These are phyloP conservation scores for Typha latifolia DNA, from an alignment of 176 grass and related monocot genomes.

Conservation along the genomic window DNA sequence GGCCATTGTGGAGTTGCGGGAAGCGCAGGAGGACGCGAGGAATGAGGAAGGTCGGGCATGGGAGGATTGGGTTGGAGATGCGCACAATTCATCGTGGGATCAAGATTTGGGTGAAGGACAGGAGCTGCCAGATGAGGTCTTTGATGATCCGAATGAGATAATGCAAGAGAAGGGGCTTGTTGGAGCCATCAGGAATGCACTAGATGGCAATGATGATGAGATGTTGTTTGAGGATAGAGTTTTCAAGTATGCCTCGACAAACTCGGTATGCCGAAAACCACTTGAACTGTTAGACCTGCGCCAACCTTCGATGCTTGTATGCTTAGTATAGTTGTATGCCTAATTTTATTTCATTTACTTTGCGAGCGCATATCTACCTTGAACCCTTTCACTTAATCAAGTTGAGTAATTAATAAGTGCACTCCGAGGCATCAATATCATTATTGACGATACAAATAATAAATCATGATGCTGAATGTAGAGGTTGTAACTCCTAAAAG, in stretches of 20 bases:
- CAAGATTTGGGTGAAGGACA: conserved; percentile 36
- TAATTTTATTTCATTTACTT: too few relatives aligned
- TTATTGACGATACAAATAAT: too few relatives aligned
- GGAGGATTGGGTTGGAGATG: conserved; percentile 67
- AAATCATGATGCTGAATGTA: too few relatives aligned
- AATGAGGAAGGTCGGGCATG: conserved; percentile 48
- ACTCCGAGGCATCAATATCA: too few relatives aligned
- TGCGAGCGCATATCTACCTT: too few relatives aligned
- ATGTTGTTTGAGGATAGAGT: conserved; percentile 84
- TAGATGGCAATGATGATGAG: conserved; percentile 56
- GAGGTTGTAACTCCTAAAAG: too few relatives aligned
- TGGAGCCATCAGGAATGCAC: conserved; percentile 34
- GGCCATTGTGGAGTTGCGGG: conserved; percentile 70
- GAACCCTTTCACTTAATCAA: too few relatives aligned
- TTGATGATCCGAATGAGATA: conserved; percentile 49
- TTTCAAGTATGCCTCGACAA: conserved; percentile 60
- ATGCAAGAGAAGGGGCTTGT: conserved; percentile 52
- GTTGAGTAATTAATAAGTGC: too few relatives aligned
- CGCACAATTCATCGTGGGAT: conserved; percentile 24
- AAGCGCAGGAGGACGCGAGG: conserved; percentile 53
- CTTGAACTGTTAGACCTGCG: not conserved
- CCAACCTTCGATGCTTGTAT: too few relatives aligned
- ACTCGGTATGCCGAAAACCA: conserved; percentile 38
- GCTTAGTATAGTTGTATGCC: too few relatives aligned
- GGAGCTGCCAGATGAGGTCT: conserved; percentile 20